phyloP scores from a whole-genome alignment of 1,139 yeast genomes.

The Geotrichum histeridarum region DNA sequence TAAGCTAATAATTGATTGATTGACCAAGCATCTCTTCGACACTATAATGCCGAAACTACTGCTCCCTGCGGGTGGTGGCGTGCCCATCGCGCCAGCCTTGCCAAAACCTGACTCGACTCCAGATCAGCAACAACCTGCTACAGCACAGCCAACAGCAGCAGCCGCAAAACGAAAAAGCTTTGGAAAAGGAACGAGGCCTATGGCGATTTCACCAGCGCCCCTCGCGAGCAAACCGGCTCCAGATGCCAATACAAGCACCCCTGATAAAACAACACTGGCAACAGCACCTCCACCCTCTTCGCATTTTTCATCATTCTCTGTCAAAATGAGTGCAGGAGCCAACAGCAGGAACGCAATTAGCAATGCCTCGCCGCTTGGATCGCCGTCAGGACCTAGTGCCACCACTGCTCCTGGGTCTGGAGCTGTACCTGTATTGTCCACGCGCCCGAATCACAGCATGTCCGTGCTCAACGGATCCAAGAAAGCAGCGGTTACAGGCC shows the following conservation, averaged over 20 bases:
- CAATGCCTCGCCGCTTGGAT: too few species aligned
- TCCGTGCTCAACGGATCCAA: not conserved
- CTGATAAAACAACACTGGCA: not conserved
- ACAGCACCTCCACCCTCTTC: constrained; percentile 1
- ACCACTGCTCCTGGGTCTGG: not conserved
- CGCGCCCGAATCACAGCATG: constrained; percentile 14
- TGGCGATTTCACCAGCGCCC: not conserved
- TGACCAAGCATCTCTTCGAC: not conserved
- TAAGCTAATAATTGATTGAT: not conserved
- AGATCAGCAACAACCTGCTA: not conserved
- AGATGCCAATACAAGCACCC: not conserved
- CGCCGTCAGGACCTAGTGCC: not conserved
- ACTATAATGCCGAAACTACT: constrained; percentile 3
- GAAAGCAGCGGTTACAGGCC: constrained; percentile 29
- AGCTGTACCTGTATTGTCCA: constrained; percentile 3
- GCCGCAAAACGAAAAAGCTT: not conserved
- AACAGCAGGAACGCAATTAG: too few species aligned
- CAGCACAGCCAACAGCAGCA: not conserved
- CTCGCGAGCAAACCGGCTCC: not conserved
- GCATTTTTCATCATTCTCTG: constrained; percentile 16
- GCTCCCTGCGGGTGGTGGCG: not conserved
- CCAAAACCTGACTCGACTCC: not conserved
- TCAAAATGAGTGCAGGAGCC: constrained; percentile 3
- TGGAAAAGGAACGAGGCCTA: not conserved
- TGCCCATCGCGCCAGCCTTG: constrained; percentile 3